A percentile compares a stretch with the other conserved stretches of the same genome.
These are phyloP conservation scores for Trypanosoma platydactyli DNA, from an alignment of 208 protist genomes.

Conservation along the genomic window DNA sequence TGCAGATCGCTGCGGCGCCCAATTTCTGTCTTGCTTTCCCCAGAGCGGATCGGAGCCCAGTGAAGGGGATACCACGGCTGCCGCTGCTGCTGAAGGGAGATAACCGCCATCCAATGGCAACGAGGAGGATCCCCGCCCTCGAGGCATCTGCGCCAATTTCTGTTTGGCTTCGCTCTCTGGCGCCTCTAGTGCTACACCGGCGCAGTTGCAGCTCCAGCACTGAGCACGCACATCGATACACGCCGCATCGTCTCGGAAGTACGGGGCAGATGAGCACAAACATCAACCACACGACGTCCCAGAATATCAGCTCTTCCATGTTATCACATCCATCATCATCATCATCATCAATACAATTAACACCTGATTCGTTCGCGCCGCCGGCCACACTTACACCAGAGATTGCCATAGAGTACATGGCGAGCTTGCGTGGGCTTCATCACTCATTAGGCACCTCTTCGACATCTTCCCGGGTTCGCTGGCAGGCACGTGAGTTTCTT, in stretches of 20 bases:
- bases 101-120: not conserved
- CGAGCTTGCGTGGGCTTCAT: constrained; percentile 15
- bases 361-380: constrained; percentile 3
- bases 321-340: not conserved
- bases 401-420: constrained; percentile 14
- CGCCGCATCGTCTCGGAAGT: constrained; percentile 15
- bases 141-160: not conserved
- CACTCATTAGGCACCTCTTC: not conserved
- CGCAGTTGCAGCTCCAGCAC: not conserved
- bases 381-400: constrained; percentile 10
- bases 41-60: not conserved
- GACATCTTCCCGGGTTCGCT: constrained; percentile 14
- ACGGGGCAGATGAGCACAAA: not conserved
- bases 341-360: constrained; percentile 2
- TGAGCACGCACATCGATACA: not conserved
- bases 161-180: not conserved
- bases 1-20: too few relatives aligned
- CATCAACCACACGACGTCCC: not conserved
- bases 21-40: too few relatives aligned
- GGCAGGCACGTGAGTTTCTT: constrained; percentile 25
- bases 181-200: not conserved
- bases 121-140: not conserved
- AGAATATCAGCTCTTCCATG: not conserved
- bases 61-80: not conserved
- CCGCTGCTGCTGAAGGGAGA: constrained; percentile 2